Base-by-base conservation (phyloP, 495 filamentous ascomycete genomes). In the Trypethelium eluteriae region DNA sequence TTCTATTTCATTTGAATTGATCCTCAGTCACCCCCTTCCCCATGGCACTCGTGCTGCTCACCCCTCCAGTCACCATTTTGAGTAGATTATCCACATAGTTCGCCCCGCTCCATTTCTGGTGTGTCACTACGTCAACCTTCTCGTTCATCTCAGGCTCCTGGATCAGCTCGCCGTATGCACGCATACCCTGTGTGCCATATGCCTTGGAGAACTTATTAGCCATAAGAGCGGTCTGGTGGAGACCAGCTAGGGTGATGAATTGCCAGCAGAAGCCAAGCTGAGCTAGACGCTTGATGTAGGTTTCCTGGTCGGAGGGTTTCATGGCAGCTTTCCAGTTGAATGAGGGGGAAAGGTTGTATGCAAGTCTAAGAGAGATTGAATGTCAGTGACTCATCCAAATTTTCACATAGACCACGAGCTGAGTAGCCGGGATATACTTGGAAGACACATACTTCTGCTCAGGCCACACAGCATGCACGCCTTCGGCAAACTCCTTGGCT, bases 271-370 rank as follows among this genome's bases (percentile, higher is more conserved):
- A 98, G 61, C 94, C 94, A 39, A 98, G 86, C 50, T 79, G 76
- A 65, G 86, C 91, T 47, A 98, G 88, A 32, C 93, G 90, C 68
- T 87, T 80, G 81, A 98, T 98, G 80, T 97, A 98, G 32, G 95
- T 98, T 79, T 96, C 90, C 79, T 98, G 95, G 76, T 98, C 95
- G 57, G 86, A 81, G 69, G 88, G 85, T 38, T 90, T 82, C 95
- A 98, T 98, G 74, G 95, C 94, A 56, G 92, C 81, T 82, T 98
- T 97, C 94, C 94, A 98, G 85, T 98, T 98, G 87, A 98, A 98
- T 47, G 92, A 96, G 38, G 95, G 95, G 0, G 92, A 96, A 63
- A 98, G 87, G 81, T 98, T 98, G 81, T 98, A 98, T 4, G 94
- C 88, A 56, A 98, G 86, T 77, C 89, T 92, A 67, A 12, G 18